phyloP scores from a whole-genome alignment of 2,329 filamentous ascomycete genomes.

The Camptophora hylomeconis region DNA sequence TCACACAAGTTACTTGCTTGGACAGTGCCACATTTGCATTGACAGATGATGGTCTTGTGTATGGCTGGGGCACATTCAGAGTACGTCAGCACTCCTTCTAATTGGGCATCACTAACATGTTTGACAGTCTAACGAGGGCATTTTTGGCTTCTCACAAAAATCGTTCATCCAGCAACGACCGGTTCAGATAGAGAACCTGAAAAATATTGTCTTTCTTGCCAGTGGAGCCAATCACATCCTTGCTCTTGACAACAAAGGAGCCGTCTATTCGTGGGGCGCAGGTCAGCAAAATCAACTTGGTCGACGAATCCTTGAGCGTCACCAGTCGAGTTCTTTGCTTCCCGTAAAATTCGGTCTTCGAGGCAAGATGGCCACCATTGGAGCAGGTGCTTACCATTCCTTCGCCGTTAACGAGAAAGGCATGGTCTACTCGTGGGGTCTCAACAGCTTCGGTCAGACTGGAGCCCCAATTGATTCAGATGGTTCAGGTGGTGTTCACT shows the following conservation, averaged over 20 bases:
- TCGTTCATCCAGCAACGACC: conserved; percentile 29
- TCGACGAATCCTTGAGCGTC: conserved; percentile 46
- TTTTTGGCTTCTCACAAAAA: conserved; percentile 38
- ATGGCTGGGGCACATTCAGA: conserved; percentile 75
- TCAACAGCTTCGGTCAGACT: conserved; percentile 78
- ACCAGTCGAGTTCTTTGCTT: conserved; percentile 34
- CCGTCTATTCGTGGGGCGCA: conserved; percentile 58
- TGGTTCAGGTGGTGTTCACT: conserved; percentile 57
- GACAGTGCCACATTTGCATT: conserved; percentile 67
- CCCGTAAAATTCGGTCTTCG: conserved; percentile 42
- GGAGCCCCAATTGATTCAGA: conserved; percentile 43
- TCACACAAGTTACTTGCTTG: conserved; percentile 55
- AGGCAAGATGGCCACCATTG: conserved; percentile 42
- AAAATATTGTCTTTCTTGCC: conserved; percentile 51
- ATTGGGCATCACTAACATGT: conserved; percentile 2
- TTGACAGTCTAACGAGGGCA: conserved; percentile 41
- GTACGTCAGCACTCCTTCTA: conserved; percentile 27
- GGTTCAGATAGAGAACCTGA: conserved; percentile 38
- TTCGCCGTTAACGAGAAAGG: conserved; percentile 56
- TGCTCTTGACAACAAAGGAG: conserved; percentile 51
- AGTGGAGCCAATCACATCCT: conserved; percentile 60
- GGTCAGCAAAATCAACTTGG: conserved; percentile 61
- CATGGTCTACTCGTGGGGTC: conserved; percentile 66
- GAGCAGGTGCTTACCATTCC: conserved; percentile 66
- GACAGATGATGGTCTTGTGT: conserved; percentile 62